Evolutionary conservation across 1,284 basidiomycete genomes (phyloP), one percentile per base, ranked within the genome.

Genomic region (Testicularia cyperi): DNA sequence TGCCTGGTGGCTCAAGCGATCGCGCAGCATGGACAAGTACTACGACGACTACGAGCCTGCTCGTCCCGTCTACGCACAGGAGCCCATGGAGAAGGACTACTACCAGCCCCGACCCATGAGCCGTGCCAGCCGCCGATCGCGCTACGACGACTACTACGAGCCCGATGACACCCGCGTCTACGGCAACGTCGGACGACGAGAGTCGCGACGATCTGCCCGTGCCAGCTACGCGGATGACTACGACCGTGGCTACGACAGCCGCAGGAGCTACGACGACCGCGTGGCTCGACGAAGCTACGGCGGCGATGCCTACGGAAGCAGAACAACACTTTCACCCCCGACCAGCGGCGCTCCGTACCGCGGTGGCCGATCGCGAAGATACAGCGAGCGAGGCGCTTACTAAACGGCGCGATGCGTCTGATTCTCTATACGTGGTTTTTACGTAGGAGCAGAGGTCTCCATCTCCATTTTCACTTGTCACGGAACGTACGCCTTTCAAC

Each of bases 381-480:
- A 62, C 44, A 55, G 58, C 47, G 58, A 62, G 35, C 58, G 52
- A 12, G 58, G 58, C 26, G 58, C 58, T 24, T 62, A 62, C 44
- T 62, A 49, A 34, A 23, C 24, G 30, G n/a, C n/a, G 25, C n/a
- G n/a, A n/a, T n/a, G n/a, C n/a, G n/a, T n/a, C n/a, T n/a, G n/a
- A n/a, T n/a, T n/a, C n/a, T n/a, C n/a, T n/a, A n/a, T n/a, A n/a
- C n/a, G n/a, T n/a, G n/a, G n/a, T n/a, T n/a, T n/a, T n/a, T n/a
- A n/a, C n/a, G n/a, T n/a, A n/a, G n/a, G n/a, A n/a, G n/a, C n/a
- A n/a, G n/a, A n/a, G n/a, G n/a, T n/a, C n/a, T n/a, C n/a, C n/a
- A n/a, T n/a, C n/a, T n/a, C n/a, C n/a, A n/a, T n/a, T n/a, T n/a
- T n/a, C n/a, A n/a, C n/a, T n/a, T n/a, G n/a, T n/a, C n/a, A n/a